These are phyloP conservation scores for Pythium volutum DNA, from an alignment of 352 stramenopile genomes.

Conservation along the genomic window DNA sequence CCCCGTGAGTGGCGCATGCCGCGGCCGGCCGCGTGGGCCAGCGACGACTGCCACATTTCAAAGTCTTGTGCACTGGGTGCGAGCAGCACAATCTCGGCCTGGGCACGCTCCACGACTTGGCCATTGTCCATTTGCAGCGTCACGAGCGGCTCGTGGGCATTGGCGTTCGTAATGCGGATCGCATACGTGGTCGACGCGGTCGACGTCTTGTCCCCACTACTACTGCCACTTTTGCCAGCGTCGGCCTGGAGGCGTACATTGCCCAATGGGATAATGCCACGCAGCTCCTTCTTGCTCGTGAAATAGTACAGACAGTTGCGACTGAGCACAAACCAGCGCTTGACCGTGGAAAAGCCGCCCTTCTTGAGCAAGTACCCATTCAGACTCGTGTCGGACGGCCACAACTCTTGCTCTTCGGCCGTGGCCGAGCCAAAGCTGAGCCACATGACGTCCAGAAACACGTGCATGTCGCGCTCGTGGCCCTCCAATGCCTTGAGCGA, in stretches of 20 bases:
- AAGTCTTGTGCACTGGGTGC: slow-evolving; percentile 68
- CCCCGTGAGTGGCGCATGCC: slow-evolving; percentile 77
- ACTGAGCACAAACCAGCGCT: slow-evolving; percentile 86
- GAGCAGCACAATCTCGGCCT: slow-evolving; percentile 76
- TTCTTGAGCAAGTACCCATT: slow-evolving; percentile 86
- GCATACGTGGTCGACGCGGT: slow-evolving; percentile 44
- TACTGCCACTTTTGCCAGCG: slow-evolving; percentile 10
- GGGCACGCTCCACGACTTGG: slow-evolving; percentile 74
- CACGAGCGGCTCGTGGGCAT: slow-evolving; percentile 55
- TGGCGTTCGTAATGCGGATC: slow-evolving; percentile 73
- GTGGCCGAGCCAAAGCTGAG: slow-evolving; percentile 80
- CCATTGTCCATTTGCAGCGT: slow-evolving; percentile 82
- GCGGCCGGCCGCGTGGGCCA: slow-evolving; percentile 76
- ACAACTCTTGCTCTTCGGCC: slow-evolving; percentile 84
- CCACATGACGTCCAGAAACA: slow-evolving; percentile 88
- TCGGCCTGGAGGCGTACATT: slow-evolving; percentile 73
- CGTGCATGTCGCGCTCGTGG: slow-evolving; percentile 84
- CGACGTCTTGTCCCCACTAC: not conserved
- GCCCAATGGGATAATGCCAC: slow-evolving; percentile 83
- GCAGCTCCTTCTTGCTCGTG: slow-evolving; percentile 72
- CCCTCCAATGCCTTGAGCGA: slow-evolving; percentile 66
- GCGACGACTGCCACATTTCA: slow-evolving; percentile 87
- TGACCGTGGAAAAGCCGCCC: slow-evolving; percentile 71
- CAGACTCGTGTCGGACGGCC: slow-evolving; percentile 86
- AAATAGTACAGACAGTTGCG: slow-evolving; percentile 90